A percentile compares a stretch with the other conserved stretches of the same genome.
phyloP scores from a whole-genome alignment of 352 stramenopile species.

The Pythium phragmiticola region DNA sequence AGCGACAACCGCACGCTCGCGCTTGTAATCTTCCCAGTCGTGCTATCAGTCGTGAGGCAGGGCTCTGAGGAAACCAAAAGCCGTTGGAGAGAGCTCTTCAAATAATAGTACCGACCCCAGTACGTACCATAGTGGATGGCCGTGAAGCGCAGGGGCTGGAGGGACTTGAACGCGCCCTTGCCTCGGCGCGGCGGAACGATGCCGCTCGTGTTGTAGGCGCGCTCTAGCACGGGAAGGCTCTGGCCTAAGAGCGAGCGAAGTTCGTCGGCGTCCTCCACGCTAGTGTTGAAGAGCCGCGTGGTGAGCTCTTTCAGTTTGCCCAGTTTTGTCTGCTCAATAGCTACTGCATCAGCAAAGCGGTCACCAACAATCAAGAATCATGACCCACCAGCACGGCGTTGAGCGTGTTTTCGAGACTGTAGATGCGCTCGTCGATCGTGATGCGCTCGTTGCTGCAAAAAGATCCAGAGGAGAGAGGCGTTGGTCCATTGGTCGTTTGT shows the following conservation, averaged over 20 bases:
- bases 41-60: conserved; percentile 2
- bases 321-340: conserved; percentile 48
- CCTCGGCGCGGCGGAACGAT: conserved; percentile 56
- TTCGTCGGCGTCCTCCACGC: conserved; percentile 33
- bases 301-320: conserved; percentile 66
- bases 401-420: conserved; percentile 65
- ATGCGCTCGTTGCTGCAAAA: conserved; percentile 43
- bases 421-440: conserved; percentile 53
- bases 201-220: conserved; percentile 60
- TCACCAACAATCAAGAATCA: not conserved
- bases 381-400: conserved; percentile 54
- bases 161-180: conserved; percentile 49
- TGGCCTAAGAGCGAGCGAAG: conserved; percentile 40
- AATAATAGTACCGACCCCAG: no score
- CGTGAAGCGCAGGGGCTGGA: conserved; percentile 45
- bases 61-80: not conserved
- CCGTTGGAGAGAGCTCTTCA: no score
- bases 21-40: conserved; percentile 1
- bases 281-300: conserved; percentile 25
- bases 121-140: conserved; percentile 50
- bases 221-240: conserved; percentile 44
- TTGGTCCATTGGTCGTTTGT: no score
- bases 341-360: no score
- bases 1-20: conserved; percentile 40
- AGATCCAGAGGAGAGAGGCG: no score